These are phyloP conservation scores for Cercophora newfieldiana DNA, from an alignment of 495 filamentous ascomycete species.

Conservation along the genomic window DNA sequence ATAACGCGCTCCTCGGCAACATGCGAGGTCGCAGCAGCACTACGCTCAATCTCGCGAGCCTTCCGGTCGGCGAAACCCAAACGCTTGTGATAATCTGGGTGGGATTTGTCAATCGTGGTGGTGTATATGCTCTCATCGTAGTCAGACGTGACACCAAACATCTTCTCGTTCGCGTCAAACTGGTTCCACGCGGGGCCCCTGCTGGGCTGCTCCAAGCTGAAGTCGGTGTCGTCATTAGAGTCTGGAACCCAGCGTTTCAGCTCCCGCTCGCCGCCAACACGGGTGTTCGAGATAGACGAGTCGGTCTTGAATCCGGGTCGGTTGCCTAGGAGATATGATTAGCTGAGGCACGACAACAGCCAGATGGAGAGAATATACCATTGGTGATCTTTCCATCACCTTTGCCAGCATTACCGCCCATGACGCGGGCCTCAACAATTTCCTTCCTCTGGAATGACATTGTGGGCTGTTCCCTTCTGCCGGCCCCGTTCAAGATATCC, in stretches of 20 bases:
- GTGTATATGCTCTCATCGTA: slow-evolving; percentile 97
- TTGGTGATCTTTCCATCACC: slow-evolving; percentile 60
- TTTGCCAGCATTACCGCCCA: slow-evolving; percentile 48
- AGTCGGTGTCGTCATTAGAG: slow-evolving; percentile 58
- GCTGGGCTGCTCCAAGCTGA: slow-evolving; percentile 64
- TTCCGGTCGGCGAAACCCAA: slow-evolving; percentile 76
- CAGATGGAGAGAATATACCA: slow-evolving; percentile 54
- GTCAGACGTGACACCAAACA: slow-evolving; percentile 81
- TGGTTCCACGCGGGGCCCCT: slow-evolving; percentile 94
- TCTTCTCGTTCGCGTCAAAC: slow-evolving; percentile 83
- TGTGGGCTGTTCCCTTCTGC: slow-evolving; percentile 49
- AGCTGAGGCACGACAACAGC: not conserved
- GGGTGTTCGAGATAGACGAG: slow-evolving; percentile 77
- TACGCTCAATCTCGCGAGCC: slow-evolving; percentile 85
- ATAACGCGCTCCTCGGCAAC: slow-evolving; percentile 86
- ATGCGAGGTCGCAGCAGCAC: slow-evolving; percentile 68
- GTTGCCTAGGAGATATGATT: slow-evolving; percentile 34
- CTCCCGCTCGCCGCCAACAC: slow-evolving; percentile 66
- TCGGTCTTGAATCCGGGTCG: slow-evolving; percentile 76
- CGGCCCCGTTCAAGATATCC: slow-evolving; percentile 45
- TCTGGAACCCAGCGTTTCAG: slow-evolving; percentile 86
- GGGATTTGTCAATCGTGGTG: slow-evolving; percentile 77
- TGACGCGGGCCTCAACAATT: slow-evolving; percentile 63
- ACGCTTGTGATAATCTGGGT: slow-evolving; percentile 76
- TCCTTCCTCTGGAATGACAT: slow-evolving; percentile 84